Evolutionary conservation across 2,329 filamentous ascomycete genomes (phyloP).

Genomic region (Fusarium sp.): DNA sequence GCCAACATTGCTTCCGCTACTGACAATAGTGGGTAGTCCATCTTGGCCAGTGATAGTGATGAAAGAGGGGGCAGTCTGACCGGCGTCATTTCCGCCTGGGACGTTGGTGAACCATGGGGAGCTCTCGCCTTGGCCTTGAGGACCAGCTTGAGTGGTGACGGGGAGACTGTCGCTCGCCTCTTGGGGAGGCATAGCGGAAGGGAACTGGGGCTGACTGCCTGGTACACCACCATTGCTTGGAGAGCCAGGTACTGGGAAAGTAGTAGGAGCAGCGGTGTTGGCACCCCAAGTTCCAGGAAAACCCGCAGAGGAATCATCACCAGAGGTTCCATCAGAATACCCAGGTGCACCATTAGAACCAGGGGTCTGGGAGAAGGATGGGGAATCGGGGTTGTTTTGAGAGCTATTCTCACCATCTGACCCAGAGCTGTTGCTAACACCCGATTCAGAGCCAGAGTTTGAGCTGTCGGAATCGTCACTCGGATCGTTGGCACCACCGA

Average conservation of each 20-base stretch:
- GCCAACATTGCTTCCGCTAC: conserved; percentile 4
- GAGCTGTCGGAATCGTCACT: neutral
- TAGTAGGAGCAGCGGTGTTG: conserved; percentile 18
- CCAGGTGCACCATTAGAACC: conserved; percentile 33
- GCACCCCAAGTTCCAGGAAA: conserved; percentile 19
- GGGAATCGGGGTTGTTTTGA: conserved; percentile 1
- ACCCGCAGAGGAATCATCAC: conserved; percentile 28
- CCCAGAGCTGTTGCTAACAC: neutral
- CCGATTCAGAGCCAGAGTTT: neutral
- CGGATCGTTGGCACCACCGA: neutral
- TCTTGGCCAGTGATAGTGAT: conserved; percentile 38
- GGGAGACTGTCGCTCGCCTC: conserved; percentile 33
- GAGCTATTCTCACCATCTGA: conserved; percentile 11
- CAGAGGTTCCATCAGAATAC: conserved; percentile 30
- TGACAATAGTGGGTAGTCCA: conserved; percentile 43
- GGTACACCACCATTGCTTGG: conserved; percentile 19
- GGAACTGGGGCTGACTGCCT: conserved; percentile 6
- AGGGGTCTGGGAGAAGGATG: conserved; percentile 18
- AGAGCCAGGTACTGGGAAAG: conserved; percentile 22
- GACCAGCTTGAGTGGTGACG: conserved; percentile 24
- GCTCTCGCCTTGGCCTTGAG: conserved; percentile 24
- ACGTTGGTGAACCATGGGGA: conserved; percentile 24
- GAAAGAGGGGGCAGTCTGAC: conserved; percentile 21
- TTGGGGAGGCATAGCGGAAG: conserved; percentile 22
- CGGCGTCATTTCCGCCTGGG: conserved; percentile 12